phyloP scores from a whole-genome alignment of 768 basidiomycete genomes.

The Pisolithus microcarpus region DNA sequence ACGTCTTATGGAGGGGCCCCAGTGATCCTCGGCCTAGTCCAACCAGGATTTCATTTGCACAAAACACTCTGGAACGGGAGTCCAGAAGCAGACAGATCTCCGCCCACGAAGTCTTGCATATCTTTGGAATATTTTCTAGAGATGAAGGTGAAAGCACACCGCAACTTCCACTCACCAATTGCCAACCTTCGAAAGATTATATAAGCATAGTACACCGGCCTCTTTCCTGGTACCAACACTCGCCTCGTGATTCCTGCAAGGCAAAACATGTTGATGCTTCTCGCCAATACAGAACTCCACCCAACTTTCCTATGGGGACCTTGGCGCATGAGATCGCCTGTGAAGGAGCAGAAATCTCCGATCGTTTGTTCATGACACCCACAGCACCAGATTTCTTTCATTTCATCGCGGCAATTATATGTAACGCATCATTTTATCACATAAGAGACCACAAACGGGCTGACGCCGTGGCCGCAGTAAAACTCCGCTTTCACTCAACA shows the following conservation, averaged over 20 bases:
- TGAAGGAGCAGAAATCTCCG: slow-evolving; percentile 18
- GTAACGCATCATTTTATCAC: slow-evolving; percentile 4
- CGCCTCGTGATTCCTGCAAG: slow-evolving; percentile 26
- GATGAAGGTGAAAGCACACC: background rate
- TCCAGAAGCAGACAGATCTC: slow-evolving; percentile 25
- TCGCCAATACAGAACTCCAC: slow-evolving; percentile 29
- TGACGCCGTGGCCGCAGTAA: slow-evolving; percentile 29
- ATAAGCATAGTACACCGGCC: slow-evolving; percentile 6
- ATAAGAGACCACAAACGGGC: slow-evolving; percentile 20
- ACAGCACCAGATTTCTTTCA: slow-evolving; percentile 15
- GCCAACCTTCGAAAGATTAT: background rate
- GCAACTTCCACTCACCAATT: too few relatives aligned
- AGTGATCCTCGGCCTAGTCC: slow-evolving; percentile 27
- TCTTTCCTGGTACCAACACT: slow-evolving; percentile 17
- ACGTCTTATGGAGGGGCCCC: slow-evolving; percentile 22
- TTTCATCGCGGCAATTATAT: slow-evolving; percentile 15
- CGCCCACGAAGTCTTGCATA: slow-evolving; percentile 12
- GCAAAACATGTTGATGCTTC: slow-evolving; percentile 23
- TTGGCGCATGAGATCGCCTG: slow-evolving; percentile 23
- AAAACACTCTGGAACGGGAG: slow-evolving; percentile 17
- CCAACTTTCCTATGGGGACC: slow-evolving; percentile 16
- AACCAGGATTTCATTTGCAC: slow-evolving; percentile 24
- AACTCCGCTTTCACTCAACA: slow-evolving; percentile 28
- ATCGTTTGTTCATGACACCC: slow-evolving; percentile 11
- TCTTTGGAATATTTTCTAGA: slow-evolving; percentile 1